Conservation (phyloP, 2,329 filamentous ascomycete species). For the Apiospora rasikravindrae region DNA sequence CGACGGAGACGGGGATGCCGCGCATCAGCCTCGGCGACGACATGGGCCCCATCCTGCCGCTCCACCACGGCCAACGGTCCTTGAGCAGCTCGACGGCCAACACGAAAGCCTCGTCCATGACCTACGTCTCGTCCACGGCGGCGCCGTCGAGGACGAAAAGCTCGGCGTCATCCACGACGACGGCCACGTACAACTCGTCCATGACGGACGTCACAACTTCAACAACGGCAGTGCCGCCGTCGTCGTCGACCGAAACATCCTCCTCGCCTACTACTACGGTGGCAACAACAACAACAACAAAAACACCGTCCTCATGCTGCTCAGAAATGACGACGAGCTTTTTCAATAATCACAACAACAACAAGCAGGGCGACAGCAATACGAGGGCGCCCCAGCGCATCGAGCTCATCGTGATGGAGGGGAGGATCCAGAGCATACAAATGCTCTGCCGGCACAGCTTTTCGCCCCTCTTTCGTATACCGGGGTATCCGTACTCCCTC, state of each 20-base stretch:
- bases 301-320: neutral
- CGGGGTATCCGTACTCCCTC: neutral
- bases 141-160: neutral
- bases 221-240: neutral
- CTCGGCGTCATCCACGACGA: neutral
- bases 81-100: neutral
- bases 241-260: neutral
- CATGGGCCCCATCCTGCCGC: neutral
- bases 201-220: neutral
- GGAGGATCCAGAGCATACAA: neutral
- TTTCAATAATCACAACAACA: neutral
- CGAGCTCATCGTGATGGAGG: neutral
- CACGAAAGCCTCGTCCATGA: neutral
- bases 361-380: neutral
- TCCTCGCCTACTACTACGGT: neutral
- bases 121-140: neutral
- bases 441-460: neutral
- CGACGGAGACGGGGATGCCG: neutral
- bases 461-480: neutral
- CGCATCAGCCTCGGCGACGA: neutral
- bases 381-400: neutral
- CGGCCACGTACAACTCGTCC: neutral
- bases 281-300: neutral
- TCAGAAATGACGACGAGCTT: neutral
- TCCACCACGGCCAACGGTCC: neutral